Conservation (phyloP, 179 eudicot genomes). For the Silene vulgaris region DNA sequence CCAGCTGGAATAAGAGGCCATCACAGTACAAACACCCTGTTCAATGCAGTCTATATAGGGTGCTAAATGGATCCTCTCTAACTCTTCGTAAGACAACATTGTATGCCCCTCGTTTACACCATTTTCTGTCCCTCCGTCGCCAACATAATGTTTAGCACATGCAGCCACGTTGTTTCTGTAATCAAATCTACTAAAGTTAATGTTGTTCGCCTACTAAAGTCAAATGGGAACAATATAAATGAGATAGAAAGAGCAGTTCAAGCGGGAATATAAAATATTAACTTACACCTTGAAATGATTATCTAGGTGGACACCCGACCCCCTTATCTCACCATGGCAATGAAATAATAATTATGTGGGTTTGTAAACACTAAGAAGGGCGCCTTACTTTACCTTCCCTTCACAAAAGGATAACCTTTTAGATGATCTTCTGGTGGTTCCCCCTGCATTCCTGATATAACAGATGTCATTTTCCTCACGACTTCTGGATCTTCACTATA, state of each 20-base stretch:
- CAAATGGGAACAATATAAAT: neutral
- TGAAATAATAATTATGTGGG: neutral
- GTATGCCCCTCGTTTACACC: slow-evolving; percentile 73
- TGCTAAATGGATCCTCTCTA: slow-evolving; percentile 60
- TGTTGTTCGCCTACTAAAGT: too few species aligned
- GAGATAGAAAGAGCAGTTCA: neutral
- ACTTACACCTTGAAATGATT: neutral
- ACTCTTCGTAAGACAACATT: slow-evolving; percentile 47
- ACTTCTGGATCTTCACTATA: slow-evolving; percentile 59
- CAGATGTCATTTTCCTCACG: slow-evolving; percentile 60
- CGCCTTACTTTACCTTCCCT: slow-evolving; percentile 50
- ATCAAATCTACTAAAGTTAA: neutral
- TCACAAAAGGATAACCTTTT: slow-evolving; percentile 55
- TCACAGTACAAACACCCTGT: slow-evolving; percentile 64
- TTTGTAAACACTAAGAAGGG: neutral
- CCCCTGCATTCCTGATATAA: slow-evolving; percentile 65
- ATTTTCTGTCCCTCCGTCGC: slow-evolving; percentile 72
- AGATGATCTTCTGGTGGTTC: slow-evolving; percentile 55
- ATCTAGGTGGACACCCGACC: too few species aligned
- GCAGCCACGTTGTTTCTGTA: slow-evolving; percentile 62
- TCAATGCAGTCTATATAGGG: slow-evolving; percentile 64
- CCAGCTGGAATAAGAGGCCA: slow-evolving; percentile 78
- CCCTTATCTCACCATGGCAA: too few species aligned
- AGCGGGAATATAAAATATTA: neutral
- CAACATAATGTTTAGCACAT: slow-evolving; percentile 78